Evolutionary conservation across 768 basidiomycete species (phyloP), one percentile per base, ranked within the genome.

Genomic region (Cantharellus anzutake): DNA sequence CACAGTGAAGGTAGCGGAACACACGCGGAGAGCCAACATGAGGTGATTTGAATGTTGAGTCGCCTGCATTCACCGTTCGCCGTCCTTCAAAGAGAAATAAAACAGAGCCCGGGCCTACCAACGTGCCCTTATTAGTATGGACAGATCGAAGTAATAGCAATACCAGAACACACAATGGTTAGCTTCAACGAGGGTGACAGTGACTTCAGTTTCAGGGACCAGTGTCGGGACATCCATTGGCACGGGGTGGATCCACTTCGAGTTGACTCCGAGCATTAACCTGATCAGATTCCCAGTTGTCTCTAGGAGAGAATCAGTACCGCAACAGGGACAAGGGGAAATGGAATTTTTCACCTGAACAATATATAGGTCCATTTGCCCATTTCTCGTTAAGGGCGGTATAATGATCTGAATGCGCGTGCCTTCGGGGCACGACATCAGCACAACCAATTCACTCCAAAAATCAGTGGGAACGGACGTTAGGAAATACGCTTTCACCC

Each of bases 351-450:
- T 58, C 48, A 75, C 76, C 69, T 42, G 94, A 98, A 70, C 93
- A 98, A 71, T 99, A 99, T 38, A 99, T 96, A 0, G 88, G 90
- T 0, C 96, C 94, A 60, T 77, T 79, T 61, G 80, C 82, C 96
- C 96, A 99, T 44, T 74, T 81, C 1, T 84, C 80, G 0, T 87
- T 84, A 2, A 99, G 75, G 65, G 86, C 93, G 0, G 96, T 96
- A 67, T 96, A 97, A 65, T 94, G 92, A 69, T 97, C 91, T 2
- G 91, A 94, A 70, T 99, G 96, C 0, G 94, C 94, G 67, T 98
- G 94, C 4, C 91, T 94, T 61, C 64, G 4, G 51, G 39, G 39
- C 11, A 4, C 40, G 44, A 48, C 11, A 11, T 29, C 44, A 48
- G 66, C 58, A 71, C 63, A 48, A 5, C 42, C 50, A n/a, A 34